Evolutionary conservation across 176 grass and related monocot species (phyloP).

Genomic region (Ampelocalamus luodianensis): DNA sequence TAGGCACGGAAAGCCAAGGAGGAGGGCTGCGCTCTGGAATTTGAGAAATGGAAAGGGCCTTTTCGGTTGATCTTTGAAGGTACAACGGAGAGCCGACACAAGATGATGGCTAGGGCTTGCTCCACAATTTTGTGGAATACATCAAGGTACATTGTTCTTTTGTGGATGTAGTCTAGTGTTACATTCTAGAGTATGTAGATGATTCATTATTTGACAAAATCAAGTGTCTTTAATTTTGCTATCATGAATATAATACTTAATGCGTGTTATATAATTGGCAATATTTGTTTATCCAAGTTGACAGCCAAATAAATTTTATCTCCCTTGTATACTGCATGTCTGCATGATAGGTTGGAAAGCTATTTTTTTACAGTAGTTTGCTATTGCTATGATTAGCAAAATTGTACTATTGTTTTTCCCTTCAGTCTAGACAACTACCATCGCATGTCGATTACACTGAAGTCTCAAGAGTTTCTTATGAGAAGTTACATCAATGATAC

Average conservation of each 20-base stretch:
- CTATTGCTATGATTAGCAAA: not conserved
- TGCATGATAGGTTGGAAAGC: not conserved
- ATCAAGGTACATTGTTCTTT: constrained; percentile 64
- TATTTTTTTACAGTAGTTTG: not conserved
- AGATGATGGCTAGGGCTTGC: constrained; percentile 72
- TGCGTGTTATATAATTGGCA: not conserved
- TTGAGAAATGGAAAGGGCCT: constrained; percentile 97
- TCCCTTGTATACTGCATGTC: not conserved
- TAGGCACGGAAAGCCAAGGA: constrained; percentile 72
- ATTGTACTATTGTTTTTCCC: not conserved
- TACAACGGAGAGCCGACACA: constrained; percentile 81
- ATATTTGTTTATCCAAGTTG: not conserved
- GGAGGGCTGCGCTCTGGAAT: constrained; percentile 80
- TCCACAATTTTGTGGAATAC: constrained; percentile 93
- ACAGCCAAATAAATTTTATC: not conserved
- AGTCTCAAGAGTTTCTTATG: not conserved
- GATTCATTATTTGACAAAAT: constrained; percentile 11
- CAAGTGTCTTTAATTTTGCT: constrained; percentile 13
- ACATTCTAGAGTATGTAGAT: not conserved
- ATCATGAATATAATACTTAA: constrained; percentile 7
- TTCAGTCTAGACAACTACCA: not conserved
- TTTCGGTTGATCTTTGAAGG: constrained; percentile 98
- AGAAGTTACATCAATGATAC: not conserved
- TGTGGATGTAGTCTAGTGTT: constrained; percentile 10
- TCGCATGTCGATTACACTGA: not conserved